A percentile compares a stretch with the other conserved stretches of the same genome.
phyloP scores from a whole-genome alignment of 805 yeast genomes.

The Wickerhamomyces strasburgensis region DNA sequence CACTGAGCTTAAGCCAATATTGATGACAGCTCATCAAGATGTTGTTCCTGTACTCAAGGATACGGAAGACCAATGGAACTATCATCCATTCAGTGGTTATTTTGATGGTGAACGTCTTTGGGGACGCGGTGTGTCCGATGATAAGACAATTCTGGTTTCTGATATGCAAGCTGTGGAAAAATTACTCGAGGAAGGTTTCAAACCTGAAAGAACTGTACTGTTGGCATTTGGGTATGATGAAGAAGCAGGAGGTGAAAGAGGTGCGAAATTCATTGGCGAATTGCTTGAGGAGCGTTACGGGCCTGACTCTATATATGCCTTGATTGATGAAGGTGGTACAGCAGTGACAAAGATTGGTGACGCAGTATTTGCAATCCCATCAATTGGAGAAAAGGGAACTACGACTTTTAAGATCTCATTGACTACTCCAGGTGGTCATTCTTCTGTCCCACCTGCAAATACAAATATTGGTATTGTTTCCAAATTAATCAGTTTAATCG shows the following conservation, averaged over 20 bases:
- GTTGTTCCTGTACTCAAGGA: constrained; percentile 68
- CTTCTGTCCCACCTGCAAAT: constrained; percentile 77
- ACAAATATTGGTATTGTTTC: constrained; percentile 73
- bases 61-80: constrained; percentile 52
- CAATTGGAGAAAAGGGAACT: constrained; percentile 60
- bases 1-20: constrained; percentile 47
- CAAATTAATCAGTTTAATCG: constrained; percentile 51
- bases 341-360: constrained; percentile 30
- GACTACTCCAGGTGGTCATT: constrained; percentile 70
- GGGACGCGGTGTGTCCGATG: constrained; percentile 75
- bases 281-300: constrained; percentile 50
- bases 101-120: constrained; percentile 56
- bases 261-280: constrained; percentile 46
- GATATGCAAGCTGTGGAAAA: constrained; percentile 54
- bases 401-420: constrained; percentile 38
- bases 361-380: constrained; percentile 46
- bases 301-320: constrained; percentile 45
- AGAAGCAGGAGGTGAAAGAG: constrained; percentile 56
- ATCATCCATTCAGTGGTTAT: constrained; percentile 58
- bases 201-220: constrained; percentile 52
- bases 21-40: constrained; percentile 73
- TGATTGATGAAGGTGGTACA: constrained; percentile 55
- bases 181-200: constrained; percentile 39
- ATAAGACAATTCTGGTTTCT: constrained; percentile 59
- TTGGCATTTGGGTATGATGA: constrained; percentile 71